Base-by-base conservation (phyloP, 208 protist species). In the Strigomonas culicis region DNA sequence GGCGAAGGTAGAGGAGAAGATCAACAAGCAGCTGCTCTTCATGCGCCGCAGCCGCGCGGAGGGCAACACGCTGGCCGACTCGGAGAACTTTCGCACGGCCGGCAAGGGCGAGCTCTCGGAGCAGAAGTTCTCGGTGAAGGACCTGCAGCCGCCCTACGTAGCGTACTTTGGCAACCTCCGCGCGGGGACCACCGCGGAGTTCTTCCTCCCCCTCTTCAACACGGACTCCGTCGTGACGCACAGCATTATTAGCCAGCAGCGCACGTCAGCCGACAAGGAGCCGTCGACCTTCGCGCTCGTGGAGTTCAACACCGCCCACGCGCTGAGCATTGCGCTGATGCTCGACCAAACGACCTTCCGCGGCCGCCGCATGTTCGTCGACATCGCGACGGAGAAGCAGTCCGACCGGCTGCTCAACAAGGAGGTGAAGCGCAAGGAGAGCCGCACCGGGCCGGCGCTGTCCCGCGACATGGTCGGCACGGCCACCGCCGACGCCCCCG, bases 111-210 rank as follows among this genome's bases (percentile, higher is more conserved):
- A 59, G 44, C 50, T 74, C 46, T 55, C 64, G 47, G 27, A 13
- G 21, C 60, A 47, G 47, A 39, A 68, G 43, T 65, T 65, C 49
- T 74, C 49, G 34, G 61, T 81, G 25, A 65, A 79, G 0, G 79
- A 90, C 63, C 70, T 94, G 32, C 64, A 78, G 68, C 83, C 82
- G 1, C 88, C 88, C 21, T 94, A 72, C 52, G 86, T 92, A 4
- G 81, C 84, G 11, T 82, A 92, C 65, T 86, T 95, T 74, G 86
- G 86, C 25, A 95, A 95, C 70, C 76, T 95, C 25, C 89, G 82
- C 66, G 91, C 90, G 67, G 82, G 80, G 51, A 89, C 78, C 15
- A 86, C 77, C 21, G 86, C 90, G 47, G 88, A 90, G 49, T 75
- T 84, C 25, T 91, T 92, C 58, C 82, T 95, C 22, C 49, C 53